These are phyloP conservation scores for Saccharum hybrid DNA, from an alignment of 202 grass and related monocot species.

Conservation along the genomic window DNA sequence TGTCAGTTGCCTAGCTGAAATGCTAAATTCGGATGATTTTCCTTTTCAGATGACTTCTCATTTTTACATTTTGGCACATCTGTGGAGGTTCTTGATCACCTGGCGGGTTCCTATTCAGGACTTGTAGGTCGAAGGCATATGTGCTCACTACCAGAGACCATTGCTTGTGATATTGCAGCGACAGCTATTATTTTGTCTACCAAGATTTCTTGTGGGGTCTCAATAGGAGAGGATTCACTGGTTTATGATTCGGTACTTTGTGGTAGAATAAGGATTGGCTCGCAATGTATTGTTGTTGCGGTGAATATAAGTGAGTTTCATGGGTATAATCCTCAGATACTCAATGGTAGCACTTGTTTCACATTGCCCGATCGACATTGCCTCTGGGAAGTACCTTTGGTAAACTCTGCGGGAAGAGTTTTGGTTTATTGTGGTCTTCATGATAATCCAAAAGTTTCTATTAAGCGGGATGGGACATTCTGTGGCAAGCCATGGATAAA, in stretches of 20 bases:
- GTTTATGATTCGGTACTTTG: conserved; percentile 90
- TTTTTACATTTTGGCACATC: conserved; percentile 98
- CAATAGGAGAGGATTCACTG: conserved; percentile 81
- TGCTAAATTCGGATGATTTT: conserved; percentile 41
- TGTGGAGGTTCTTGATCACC: conserved; percentile 88
- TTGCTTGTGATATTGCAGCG: conserved; percentile 79
- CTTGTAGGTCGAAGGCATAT: conserved; percentile 83
- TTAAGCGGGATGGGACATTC: conserved; percentile 72
- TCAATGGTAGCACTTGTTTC: conserved; percentile 45
- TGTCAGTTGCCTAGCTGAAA: conserved; percentile 29
- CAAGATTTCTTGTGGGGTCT: conserved; percentile 75
- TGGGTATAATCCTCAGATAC: too few relatives aligned
- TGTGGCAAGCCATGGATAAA: conserved; percentile 88
- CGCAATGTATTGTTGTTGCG: conserved; percentile 84
- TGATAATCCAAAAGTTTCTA: conserved; percentile 84
- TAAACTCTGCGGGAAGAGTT: conserved; percentile 67
- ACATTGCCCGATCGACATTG: conserved; percentile 83
- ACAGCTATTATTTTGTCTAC: conserved; percentile 81
- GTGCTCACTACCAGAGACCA: conserved; percentile 77
- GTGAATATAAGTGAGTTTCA: conserved; percentile 60
- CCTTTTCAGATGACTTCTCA: conserved; percentile 78
- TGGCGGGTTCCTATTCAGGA: conserved; percentile 72
- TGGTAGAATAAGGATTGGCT: conserved; percentile 78
- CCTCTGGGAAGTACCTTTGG: conserved; percentile 93
- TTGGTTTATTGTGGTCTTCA: conserved; percentile 80